phyloP scores from a whole-genome alignment of 352 stramenopile species.

The Pythium vanterpoolii region DNA sequence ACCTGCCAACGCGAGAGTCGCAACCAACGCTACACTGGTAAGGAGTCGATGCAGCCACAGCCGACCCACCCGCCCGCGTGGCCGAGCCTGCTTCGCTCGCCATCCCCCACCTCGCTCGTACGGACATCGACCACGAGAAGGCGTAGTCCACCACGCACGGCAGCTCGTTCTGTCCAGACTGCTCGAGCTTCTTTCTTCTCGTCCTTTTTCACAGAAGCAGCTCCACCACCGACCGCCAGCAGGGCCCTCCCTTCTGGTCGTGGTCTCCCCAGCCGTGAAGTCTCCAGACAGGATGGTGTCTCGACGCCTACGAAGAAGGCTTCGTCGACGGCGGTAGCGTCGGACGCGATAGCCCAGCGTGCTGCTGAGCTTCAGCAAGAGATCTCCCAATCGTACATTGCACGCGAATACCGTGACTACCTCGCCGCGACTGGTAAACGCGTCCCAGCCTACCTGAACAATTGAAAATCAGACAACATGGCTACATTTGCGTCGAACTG shows the following conservation, averaged over 20 bases:
- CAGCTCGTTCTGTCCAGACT: not conserved
- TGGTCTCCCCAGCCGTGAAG: not conserved
- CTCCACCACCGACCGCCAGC: not conserved
- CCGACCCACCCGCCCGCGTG: slow-evolving; percentile 10
- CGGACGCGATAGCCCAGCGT: slow-evolving; percentile 17
- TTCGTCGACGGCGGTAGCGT: not conserved
- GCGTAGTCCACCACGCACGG: not conserved
- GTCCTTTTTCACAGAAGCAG: not conserved
- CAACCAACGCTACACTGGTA: not conserved
- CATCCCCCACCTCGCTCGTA: slow-evolving; percentile 1
- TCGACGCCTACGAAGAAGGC: not conserved
- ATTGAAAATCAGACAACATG: slow-evolving; percentile 2
- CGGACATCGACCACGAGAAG: not conserved
- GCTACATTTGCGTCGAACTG: slow-evolving; percentile 3
- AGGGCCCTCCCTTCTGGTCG: not conserved
- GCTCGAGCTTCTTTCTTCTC: not conserved
- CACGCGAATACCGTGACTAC: slow-evolving; percentile 49
- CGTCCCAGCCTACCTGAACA: slow-evolving; percentile 40
- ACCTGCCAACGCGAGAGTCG: slow-evolving; percentile 2
- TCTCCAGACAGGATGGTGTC: not conserved
- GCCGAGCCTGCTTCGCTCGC: slow-evolving; percentile 16
- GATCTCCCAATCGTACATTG: slow-evolving; percentile 57
- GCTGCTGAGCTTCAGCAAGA: slow-evolving; percentile 22
- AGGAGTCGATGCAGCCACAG: not conserved
- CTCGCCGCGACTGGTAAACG: slow-evolving; percentile 32